Conservation (phyloP, 306 rosid genomes). For the Mucuna pruriens region DNA sequence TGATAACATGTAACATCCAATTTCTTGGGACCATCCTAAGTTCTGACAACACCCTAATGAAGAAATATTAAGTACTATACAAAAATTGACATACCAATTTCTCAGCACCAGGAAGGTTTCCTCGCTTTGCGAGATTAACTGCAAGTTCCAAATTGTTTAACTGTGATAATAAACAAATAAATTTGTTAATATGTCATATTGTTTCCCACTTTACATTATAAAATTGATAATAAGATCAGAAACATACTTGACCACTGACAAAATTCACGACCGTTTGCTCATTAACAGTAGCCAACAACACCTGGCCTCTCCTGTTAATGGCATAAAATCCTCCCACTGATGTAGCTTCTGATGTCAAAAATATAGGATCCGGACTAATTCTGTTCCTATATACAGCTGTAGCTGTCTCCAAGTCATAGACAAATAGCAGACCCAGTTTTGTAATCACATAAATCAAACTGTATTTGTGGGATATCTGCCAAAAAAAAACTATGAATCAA, state of each 20-base stretch:
- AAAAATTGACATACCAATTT: constrained; percentile 67
- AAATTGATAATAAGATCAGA: constrained; percentile 21
- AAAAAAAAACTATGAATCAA: constrained; percentile 34
- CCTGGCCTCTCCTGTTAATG: constrained; percentile 95
- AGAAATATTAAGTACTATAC: background rate
- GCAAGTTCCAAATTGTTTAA: constrained; percentile 98
- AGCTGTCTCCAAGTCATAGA: constrained; percentile 98
- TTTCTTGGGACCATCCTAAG: constrained; percentile 4
- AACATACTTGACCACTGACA: constrained; percentile 92
- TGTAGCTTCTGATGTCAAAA: constrained; percentile 96
- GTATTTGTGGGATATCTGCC: constrained; percentile 96
- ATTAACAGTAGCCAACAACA: constrained; percentile 94
- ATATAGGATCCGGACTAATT: constrained; percentile 98
- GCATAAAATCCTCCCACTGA: constrained; percentile 94
- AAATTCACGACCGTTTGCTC: constrained; percentile 94
- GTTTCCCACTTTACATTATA: constrained; percentile 29
- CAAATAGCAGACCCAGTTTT: constrained; percentile 98
- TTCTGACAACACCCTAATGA: constrained; percentile 21
- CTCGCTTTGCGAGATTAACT: constrained; percentile 97
- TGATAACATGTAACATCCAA: constrained; percentile 5
- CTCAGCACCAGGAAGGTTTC: constrained; percentile 99
- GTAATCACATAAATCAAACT: constrained; percentile 95
- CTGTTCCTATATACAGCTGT: constrained; percentile 97
- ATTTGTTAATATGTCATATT: constrained; percentile 19
- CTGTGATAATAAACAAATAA: constrained; percentile 49